Percentiles rank a stretch among this genome's conserved stretches.
Evolutionary conservation across 83 land plant genomes (phyloP).

Genomic region (Thuja plicata): DNA sequence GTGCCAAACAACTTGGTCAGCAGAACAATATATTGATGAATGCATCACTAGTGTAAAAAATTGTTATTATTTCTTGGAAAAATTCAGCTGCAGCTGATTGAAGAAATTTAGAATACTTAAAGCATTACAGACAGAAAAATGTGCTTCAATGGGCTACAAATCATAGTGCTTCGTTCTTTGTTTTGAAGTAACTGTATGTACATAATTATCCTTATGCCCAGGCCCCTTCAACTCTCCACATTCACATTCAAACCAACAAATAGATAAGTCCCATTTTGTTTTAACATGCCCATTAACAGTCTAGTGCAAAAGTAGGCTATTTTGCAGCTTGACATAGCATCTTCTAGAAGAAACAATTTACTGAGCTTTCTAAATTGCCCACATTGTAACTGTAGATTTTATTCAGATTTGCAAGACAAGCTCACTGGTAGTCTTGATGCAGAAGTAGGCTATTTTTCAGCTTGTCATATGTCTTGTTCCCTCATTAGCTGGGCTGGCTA

Average conservation of each 20-base stretch:
- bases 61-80: not conserved
- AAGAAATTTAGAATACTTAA: not conserved
- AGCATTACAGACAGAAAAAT: not conserved
- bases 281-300: not conserved
- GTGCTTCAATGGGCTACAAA: not conserved
- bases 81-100: not conserved
- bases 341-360: not conserved
- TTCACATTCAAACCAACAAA: not conserved
- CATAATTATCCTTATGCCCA: not conserved
- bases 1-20: not conserved
- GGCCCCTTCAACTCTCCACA: not conserved
- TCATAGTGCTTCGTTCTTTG: not conserved
- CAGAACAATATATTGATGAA: not conserved
- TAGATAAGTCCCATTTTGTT: not conserved
- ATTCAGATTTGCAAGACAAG: not conserved
- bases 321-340: not conserved
- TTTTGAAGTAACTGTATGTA: too few species aligned
- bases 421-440: not conserved
- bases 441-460: not conserved
- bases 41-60: not conserved
- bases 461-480: not conserved
- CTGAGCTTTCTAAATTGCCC: not conserved
- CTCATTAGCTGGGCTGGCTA: too few species aligned
- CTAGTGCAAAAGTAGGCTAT: not conserved
- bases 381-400: not conserved